phyloP scores from a whole-genome alignment of 2,329 filamentous ascomycete species.

The Ceratocystiopsis sp. region DNA sequence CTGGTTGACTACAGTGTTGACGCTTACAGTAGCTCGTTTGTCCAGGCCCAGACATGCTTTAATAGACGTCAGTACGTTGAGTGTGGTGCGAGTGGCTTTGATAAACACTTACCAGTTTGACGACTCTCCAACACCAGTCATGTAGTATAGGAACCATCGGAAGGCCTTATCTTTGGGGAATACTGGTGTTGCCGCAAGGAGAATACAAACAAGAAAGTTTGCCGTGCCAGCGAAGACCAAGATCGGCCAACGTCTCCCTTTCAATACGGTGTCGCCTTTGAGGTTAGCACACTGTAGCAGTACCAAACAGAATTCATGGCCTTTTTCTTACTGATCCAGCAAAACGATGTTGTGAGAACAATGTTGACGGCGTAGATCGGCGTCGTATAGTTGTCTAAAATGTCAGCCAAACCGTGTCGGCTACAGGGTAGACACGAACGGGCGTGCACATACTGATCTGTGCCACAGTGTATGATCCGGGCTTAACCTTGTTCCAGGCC shows the following conservation, averaged over 20 bases:
- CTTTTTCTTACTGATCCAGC: conserved; percentile 2
- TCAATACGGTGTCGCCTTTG: conserved; percentile 1
- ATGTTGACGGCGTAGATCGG: conserved; percentile 6
- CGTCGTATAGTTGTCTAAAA: conserved; percentile 6
- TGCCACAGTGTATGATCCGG: conserved; percentile 4
- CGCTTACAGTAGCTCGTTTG: conserved; percentile 3
- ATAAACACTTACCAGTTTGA: no score
- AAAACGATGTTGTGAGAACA: not conserved
- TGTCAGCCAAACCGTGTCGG: not conserved
- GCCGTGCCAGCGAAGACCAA: not conserved
- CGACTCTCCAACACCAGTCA: not conserved
- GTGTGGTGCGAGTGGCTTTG: no score
- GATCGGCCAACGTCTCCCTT: conserved; percentile 5
- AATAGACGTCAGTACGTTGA: no score
- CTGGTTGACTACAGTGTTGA: no score
- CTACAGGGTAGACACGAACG: not conserved
- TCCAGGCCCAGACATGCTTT: conserved; percentile 8
- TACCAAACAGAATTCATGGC: no score
- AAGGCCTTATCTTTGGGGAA: conserved; percentile 4
- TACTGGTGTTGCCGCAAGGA: conserved; percentile 4
- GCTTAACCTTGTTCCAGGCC: conserved; percentile 7
- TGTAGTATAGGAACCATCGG: conserved; percentile 7
- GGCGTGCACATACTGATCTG: conserved; percentile 3
- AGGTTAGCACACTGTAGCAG: not conserved
- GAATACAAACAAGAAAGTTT: conserved; percentile 2